Conservation (phyloP, 2,329 filamentous ascomycete species). For the Penicillium oxalicum region DNA sequence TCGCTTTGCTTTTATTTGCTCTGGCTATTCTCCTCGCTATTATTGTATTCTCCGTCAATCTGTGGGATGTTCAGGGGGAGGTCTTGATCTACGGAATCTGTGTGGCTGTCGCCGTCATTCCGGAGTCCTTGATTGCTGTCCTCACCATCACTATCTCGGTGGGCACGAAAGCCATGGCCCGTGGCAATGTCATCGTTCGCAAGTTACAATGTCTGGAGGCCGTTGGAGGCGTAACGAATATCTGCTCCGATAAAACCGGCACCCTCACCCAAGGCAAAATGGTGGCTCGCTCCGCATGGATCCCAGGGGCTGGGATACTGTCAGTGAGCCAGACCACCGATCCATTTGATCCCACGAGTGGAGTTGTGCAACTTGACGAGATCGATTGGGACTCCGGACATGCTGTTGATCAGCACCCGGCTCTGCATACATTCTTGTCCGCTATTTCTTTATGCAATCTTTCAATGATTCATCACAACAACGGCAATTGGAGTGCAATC, state of each 20-base stretch:
- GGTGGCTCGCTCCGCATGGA: slow-evolving; percentile 55
- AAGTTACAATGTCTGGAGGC: slow-evolving; percentile 52
- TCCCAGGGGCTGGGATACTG: slow-evolving; percentile 49
- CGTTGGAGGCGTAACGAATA: slow-evolving; percentile 53
- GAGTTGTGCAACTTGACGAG: slow-evolving; percentile 38
- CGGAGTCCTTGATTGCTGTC: slow-evolving; percentile 58
- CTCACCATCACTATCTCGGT: slow-evolving; percentile 57
- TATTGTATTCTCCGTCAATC: slow-evolving; percentile 56
- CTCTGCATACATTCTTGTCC: slow-evolving; percentile 48
- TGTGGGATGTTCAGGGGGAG: slow-evolving; percentile 51
- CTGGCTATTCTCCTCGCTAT: slow-evolving; percentile 60
- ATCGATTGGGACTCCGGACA: slow-evolving; percentile 26
- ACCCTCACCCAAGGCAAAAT: slow-evolving; percentile 53
- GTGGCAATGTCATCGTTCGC: slow-evolving; percentile 49
- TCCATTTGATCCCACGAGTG: slow-evolving; percentile 51
- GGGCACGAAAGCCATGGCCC: slow-evolving; percentile 50
- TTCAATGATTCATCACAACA: slow-evolving; percentile 44
- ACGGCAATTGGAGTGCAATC: slow-evolving; percentile 47
- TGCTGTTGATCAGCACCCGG: slow-evolving; percentile 21
- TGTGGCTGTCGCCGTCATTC: slow-evolving; percentile 57
- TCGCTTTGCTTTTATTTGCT: slow-evolving; percentile 73
- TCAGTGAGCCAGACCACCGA: slow-evolving; percentile 49
- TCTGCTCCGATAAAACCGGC: slow-evolving; percentile 55
- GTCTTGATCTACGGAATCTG: slow-evolving; percentile 56
- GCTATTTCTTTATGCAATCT: slow-evolving; percentile 53